Conservation (phyloP, 176 grass and related monocot species). For the Hsuehochloa calcarea region DNA sequence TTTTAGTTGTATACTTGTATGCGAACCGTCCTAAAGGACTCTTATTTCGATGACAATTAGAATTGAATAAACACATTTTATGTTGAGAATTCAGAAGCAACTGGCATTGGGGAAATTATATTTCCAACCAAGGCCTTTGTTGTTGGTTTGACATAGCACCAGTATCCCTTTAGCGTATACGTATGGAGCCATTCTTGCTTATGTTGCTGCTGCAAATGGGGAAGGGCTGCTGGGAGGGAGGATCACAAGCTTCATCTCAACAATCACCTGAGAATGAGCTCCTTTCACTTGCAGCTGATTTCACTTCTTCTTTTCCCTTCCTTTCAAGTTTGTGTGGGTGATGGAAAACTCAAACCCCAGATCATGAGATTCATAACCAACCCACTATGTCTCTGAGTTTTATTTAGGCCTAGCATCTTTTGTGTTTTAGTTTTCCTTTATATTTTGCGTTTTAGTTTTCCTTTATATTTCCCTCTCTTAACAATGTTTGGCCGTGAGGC, state of each 20-base stretch:
- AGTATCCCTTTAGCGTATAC: background rate
- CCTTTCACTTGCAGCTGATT: conserved; percentile 11
- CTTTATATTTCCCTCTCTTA: background rate
- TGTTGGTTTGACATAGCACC: conserved; percentile 4
- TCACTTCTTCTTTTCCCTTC: background rate
- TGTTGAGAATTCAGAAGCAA: background rate
- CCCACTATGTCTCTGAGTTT: background rate
- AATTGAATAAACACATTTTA: background rate
- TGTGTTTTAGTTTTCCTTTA: background rate
- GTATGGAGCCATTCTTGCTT: conserved; percentile 19
- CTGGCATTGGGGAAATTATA: background rate
- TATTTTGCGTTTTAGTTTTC: background rate
- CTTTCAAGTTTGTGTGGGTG: background rate
- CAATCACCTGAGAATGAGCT: conserved; percentile 13
- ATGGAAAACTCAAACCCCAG: conserved; percentile 5
- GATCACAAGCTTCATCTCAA: conserved; percentile 14
- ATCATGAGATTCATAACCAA: background rate
- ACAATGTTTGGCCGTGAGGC: background rate
- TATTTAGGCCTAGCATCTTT: background rate
- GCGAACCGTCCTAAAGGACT: background rate
- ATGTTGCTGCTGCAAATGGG: background rate
- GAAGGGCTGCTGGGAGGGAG: background rate
- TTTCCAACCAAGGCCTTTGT: background rate
- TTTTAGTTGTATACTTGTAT: background rate
- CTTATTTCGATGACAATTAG: background rate